Base-by-base conservation (phyloP, 768 basidiomycete species). In the Mrakia frigida region DNA sequence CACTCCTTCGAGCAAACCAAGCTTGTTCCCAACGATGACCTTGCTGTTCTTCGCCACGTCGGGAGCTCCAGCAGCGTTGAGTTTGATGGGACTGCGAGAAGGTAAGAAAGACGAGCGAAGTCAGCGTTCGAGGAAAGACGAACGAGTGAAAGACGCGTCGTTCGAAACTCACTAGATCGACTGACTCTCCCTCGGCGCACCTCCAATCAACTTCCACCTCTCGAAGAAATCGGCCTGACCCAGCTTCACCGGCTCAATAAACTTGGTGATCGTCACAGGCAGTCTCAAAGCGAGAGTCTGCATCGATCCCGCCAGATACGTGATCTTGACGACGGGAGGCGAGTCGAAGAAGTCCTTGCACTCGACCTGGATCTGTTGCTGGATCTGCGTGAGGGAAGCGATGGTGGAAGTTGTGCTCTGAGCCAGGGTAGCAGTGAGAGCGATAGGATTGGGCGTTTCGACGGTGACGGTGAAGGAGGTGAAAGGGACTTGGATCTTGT, bases 141-240 rank as follows among this genome's bases (percentile, higher is more conserved):
- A 46, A 46, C 16, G 65, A 46, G 59, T 14, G 63, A 33, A 35
- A 25, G 50, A 46, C 35, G 18, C 41, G 56, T 1, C 14, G n/a
- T n/a, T n/a, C 25, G 28, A 14, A 6, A 76, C 71, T 61, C 31
- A 77, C 75, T 97, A 97, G 74, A 99, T 87, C 67, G 84, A 83
- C 82, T 99, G 97, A 37, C 91, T 89, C 85, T 99, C 97, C 70
- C 95, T 88, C 39, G 97, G 97, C 18, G 93, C 87, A 0, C 97
- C 97, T 10, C 97, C 97, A 71, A 98, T 98, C 80, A 97, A 85
- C 83, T 94, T 95, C 97, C 97, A 99, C 71, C 97, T 87, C 83
- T 98, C 95, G 84, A 98, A 99, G 87, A 98, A 99, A 80, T 97
- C 92, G 0, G 88, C 85, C 78, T 88, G 86, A 16, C 88, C 89